Evolutionary conservation across 2,329 filamentous ascomycete genomes (phyloP).

Genomic region (Exserohilum rostratum): DNA sequence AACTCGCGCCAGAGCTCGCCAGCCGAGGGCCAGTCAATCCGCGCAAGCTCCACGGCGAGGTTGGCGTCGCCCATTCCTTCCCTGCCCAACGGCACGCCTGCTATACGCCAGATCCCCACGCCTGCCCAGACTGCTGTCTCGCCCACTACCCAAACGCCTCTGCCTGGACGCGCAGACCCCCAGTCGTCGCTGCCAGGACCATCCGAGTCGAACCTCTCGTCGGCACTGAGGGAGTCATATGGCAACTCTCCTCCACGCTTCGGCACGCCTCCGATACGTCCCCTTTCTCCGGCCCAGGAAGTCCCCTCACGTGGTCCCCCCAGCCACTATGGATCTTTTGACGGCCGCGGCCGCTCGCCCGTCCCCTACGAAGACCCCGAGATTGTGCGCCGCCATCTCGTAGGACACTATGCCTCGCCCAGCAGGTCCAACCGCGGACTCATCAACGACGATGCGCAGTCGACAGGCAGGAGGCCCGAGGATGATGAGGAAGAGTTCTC

Average conservation of each 20-base stretch:
- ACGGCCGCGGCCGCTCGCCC: constrained; percentile 63
- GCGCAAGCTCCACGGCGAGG: constrained; percentile 61
- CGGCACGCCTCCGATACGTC: constrained; percentile 61
- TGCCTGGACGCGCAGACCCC: constrained; percentile 65
- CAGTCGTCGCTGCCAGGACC: constrained; percentile 72
- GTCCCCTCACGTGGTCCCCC: constrained; percentile 61
- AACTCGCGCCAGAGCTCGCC: constrained; percentile 37
- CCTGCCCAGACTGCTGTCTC: constrained; percentile 53
- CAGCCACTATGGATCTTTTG: constrained; percentile 86
- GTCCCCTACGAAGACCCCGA: constrained; percentile 85
- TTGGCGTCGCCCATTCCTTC: constrained; percentile 63
- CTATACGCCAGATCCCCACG: constrained; percentile 58
- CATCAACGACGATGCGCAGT: constrained; percentile 34
- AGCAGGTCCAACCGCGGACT: constrained; percentile 39
- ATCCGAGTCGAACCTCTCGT: constrained; percentile 84
- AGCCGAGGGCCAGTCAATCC: constrained; percentile 48
- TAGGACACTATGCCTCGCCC: constrained; percentile 51
- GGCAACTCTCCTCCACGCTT: constrained; percentile 73
- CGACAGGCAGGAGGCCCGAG: constrained; percentile 52
- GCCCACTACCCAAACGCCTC: constrained; percentile 61
- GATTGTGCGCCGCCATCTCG: constrained; percentile 90
- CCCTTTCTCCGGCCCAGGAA: constrained; percentile 61
- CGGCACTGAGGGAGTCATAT: constrained; percentile 78
- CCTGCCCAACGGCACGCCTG: constrained; percentile 51
- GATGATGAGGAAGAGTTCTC: constrained; percentile 78